Evolutionary conservation across 169 alveolate genomes (phyloP), one percentile per base, ranked within the genome.

Genomic region (Plasmodium reichenowi): DNA sequence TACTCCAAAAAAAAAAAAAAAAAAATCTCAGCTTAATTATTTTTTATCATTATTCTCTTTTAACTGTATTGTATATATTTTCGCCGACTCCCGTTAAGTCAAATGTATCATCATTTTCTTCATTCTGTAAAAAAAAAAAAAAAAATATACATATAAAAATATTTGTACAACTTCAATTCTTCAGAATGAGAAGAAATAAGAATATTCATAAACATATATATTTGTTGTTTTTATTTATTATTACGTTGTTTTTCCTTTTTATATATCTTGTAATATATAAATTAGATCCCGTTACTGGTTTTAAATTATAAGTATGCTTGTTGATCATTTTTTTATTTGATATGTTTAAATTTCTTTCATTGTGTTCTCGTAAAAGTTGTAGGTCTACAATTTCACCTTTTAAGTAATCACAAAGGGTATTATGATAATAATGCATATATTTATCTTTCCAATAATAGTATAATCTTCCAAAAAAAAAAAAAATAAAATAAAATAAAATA

Each of bases 71-170:
- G 67, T 78, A 78, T 64, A 78, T 78, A 50, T 66, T 47, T 66
- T 78, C 89, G 5, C 89, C 89, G 3, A 78, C 76, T n/a, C 89
- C 89, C n/a, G 78, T 66, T 64, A 78, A 52, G 58, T 78, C 89
- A 67, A 64, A 78, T 10, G 50, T 26, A 24, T 63, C 78, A 12
- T 58, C 71, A 78, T 78, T 52, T 29, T 58, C 64, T 45, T 70
- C 38, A 54, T 12, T 68, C 89, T 78, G 59, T 38, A 58, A 58
- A 20, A 50, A 29, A 24, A 12, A 22, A 64, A 56, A 64, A 29
- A 26, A 7, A 26, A 20, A 20, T 22, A 62, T 62, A 20, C 7
- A 63, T 20, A 32, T 24, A 54, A 12, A 56, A 56, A 56, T 56
- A 56, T 12, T 56, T 56, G 63, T 10, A 2, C 10, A 60, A 15